Base-by-base conservation (phyloP, 176 grass and related monocot genomes). In the Lolium perenne region DNA sequence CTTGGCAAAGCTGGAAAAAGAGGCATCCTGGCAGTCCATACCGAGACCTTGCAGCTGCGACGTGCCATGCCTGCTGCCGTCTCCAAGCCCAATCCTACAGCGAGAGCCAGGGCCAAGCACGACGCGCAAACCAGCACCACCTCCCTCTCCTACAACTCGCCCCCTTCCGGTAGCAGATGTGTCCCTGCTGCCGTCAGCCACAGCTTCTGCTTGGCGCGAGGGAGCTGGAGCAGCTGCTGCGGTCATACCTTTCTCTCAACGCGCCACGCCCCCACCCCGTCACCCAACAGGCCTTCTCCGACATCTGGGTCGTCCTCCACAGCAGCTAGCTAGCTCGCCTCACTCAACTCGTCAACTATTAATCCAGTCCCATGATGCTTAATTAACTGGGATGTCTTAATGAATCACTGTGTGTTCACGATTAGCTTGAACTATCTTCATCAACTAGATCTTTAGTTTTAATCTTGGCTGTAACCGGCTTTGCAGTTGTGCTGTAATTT, bases 241-340 rank as follows among this genome's bases (percentile, higher is more conserved):
- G 91, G 13, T 99, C 92, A 8, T 96, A 99, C 82, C 83, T 99
- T n/a, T 88, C 92, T 10, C 84, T 99, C 29, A 99, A 99, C 75
- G 90, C 92, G 25, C 75, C 85, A 17, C 83, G 90, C 40, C 97
- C 94, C 80, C 97, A 94, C 72, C 90, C 97, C 58, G 76, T 94
- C 80, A 99, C 96, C 87, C 92, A 96, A 38, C 94, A 97, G 82
- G 94, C 97, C 4, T 96, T 99, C 89, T 96, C 94, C 21, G 94
- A 99, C 86, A 96, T 97, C 82, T 99, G 94, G 94, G 80, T 90
- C 65, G 80, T 93, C 38, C 88, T 96, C 54, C 91, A 93, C 18
- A 92, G 83, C 69, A 65, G 93, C 69, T 95, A 84, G 68, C 57
- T 12, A 8, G 49, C 76, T 40, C 40, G 14, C 63, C 72, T 75